Percentiles rank a stretch among this genome's conserved stretches.
phyloP scores from a whole-genome alignment of 371 early-diverging fungal species.

The Zancudomyces culisetae region DNA sequence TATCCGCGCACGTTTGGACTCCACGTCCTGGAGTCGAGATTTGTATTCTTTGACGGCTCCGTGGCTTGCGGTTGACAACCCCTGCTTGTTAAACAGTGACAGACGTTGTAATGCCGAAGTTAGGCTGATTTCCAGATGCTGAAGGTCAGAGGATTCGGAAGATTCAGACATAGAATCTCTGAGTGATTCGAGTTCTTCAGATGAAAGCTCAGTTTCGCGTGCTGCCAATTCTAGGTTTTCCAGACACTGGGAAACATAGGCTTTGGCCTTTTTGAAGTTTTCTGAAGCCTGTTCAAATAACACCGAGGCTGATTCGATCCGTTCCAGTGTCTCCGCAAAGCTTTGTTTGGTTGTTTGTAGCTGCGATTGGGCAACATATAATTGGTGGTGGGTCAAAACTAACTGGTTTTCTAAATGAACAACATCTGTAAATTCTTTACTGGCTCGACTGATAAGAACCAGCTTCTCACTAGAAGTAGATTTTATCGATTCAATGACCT shows the following conservation, averaged over 20 bases:
- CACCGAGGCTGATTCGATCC: neutral
- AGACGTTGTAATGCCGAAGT: conserved; percentile 16
- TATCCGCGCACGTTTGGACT: conserved; percentile 5
- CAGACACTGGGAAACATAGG: conserved; percentile 9
- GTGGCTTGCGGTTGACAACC: conserved; percentile 12
- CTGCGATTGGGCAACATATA: conserved; percentile 5
- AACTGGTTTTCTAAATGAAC: neutral
- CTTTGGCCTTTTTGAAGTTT: conserved; percentile 12
- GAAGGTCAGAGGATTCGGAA: neutral
- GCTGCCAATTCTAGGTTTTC: conserved; percentile 16
- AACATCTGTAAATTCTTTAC: neutral
- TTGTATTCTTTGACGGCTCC: conserved; percentile 39
- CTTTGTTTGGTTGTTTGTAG: conserved; percentile 9
- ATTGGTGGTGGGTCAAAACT: neutral
- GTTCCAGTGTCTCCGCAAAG: conserved; percentile 3
- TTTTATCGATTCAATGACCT: neutral
- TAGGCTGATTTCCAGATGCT: conserved; percentile 28
- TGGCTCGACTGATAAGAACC: neutral
- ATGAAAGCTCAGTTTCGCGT: conserved; percentile 2
- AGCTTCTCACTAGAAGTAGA: neutral
- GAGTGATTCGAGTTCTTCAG: conserved; percentile 11
- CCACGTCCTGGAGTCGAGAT: conserved; percentile 31
- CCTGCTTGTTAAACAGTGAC: conserved; percentile 13
- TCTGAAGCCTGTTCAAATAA: conserved; percentile 7
- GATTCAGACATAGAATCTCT: neutral